Evolutionary conservation across 345 rosid species (phyloP).

Genomic region (Limnanthes douglasii): DNA sequence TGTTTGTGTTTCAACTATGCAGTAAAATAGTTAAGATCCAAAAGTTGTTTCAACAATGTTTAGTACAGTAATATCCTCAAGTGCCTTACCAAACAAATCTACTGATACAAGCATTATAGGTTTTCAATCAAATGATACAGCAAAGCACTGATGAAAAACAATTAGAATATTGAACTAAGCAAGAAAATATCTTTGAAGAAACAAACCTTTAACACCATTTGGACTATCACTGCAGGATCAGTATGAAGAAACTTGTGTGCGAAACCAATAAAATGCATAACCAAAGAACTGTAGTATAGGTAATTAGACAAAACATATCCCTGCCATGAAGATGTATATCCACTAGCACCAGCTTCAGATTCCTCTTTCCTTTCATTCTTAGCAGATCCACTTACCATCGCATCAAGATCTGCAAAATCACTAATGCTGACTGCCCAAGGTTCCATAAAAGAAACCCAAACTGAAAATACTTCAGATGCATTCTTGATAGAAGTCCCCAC

Average conservation of each 20-base stretch:
- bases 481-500: slow-evolving; percentile 60
- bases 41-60: no score
- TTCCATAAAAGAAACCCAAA: slow-evolving; percentile 69
- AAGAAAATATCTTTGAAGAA: no score
- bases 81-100: no score
- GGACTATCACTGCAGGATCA: slow-evolving; percentile 59
- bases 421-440: slow-evolving; percentile 59
- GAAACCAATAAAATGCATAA: slow-evolving; percentile 90
- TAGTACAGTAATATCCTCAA: no score
- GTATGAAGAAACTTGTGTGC: slow-evolving; percentile 93
- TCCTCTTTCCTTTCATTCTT: slow-evolving; percentile 28
- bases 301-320: slow-evolving; percentile 71
- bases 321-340: slow-evolving; percentile 52
- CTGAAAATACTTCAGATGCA: slow-evolving; percentile 66
- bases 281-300: slow-evolving; percentile 73
- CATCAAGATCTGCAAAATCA: slow-evolving; percentile 53
- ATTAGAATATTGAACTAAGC: no score
- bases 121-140: no score
- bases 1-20: no score
- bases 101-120: no score
- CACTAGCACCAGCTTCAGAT: slow-evolving; percentile 14
- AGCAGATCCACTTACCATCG: slow-evolving; percentile 19
- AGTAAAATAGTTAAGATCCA: no score
- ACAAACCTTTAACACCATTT: slow-evolving; percentile 83
- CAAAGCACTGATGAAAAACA: no score